Evolutionary conservation across 495 filamentous ascomycete genomes (phyloP).

Genomic region (Penicillium turbatum): DNA sequence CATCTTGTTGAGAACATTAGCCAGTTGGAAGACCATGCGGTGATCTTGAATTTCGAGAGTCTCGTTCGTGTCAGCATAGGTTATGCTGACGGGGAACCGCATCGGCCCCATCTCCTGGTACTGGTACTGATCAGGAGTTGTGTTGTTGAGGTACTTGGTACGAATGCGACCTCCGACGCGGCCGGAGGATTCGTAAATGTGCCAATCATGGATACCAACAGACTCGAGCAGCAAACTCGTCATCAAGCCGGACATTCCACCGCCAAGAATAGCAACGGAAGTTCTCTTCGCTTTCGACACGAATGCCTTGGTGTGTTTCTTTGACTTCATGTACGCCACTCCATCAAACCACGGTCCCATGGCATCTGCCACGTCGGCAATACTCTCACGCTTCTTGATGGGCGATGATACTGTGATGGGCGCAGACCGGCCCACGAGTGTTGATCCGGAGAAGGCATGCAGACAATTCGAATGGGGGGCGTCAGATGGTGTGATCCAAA

Average conservation of each 20-base stretch:
- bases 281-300: constrained; percentile 46
- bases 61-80: constrained; percentile 49
- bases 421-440: constrained; percentile 22
- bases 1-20: constrained; percentile 51
- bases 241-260: constrained; percentile 67
- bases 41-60: constrained; percentile 54
- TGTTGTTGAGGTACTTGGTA: constrained; percentile 56
- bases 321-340: constrained; percentile 55
- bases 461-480: constrained; percentile 28
- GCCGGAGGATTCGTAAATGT: constrained; percentile 49
- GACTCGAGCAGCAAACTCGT: constrained; percentile 46
- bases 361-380: constrained; percentile 44
- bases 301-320: constrained; percentile 48
- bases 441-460: constrained; percentile 29
- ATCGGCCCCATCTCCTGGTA: constrained; percentile 77
- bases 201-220: constrained; percentile 51
- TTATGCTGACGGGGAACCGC: constrained; percentile 54
- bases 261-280: constrained; percentile 58
- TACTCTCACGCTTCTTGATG: constrained; percentile 22
- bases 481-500: constrained; percentile 32
- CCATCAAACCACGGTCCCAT: constrained; percentile 68
- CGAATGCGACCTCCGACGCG: constrained; percentile 56
- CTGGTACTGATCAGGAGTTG: constrained; percentile 56
- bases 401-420: constrained; percentile 21
- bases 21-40: constrained; percentile 61